These are phyloP conservation scores for Theileria luwenshuni DNA, from an alignment of 169 alveolate species.

Conservation along the genomic window DNA sequence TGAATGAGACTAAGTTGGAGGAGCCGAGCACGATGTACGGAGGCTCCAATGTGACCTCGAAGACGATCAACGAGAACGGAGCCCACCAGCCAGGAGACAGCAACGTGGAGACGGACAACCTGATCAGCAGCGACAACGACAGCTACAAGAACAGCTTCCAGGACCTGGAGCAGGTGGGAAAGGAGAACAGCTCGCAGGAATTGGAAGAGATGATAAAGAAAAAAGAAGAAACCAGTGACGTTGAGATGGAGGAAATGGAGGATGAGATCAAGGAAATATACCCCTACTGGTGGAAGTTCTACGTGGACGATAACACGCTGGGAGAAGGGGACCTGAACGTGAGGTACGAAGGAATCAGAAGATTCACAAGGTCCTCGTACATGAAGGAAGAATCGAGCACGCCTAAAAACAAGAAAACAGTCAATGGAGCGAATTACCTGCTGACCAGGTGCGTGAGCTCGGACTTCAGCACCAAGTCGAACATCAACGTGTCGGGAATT, in stretches of 20 bases:
- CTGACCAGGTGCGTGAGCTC: slow-evolving; percentile 15
- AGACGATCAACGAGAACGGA: neutral
- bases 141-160: neutral
- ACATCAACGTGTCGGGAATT: neutral
- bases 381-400: slow-evolving; percentile 64
- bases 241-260: neutral
- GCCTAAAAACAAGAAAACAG: slow-evolving; percentile 29
- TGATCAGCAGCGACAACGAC: neutral
- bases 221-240: neutral
- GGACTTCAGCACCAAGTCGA: slow-evolving; percentile 20
- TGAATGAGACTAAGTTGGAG: neutral
- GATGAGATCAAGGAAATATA: slow-evolving; percentile 29
- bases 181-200: neutral
- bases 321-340: slow-evolving; percentile 57
- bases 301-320: slow-evolving; percentile 49
- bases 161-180: neutral
- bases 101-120: neutral
- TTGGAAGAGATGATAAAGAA: neutral
- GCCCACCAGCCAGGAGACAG: neutral
- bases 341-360: slow-evolving; percentile 23
- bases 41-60: neutral
- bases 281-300: slow-evolving; percentile 70
- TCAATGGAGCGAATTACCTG: slow-evolving; percentile 16
- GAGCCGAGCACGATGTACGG: neutral
- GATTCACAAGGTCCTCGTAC: slow-evolving; percentile 55